Evolutionary conservation across 164 flowering plant species (phyloP), one percentile per base, ranked within the genome.

Genomic region (Tetracentron sinense): DNA sequence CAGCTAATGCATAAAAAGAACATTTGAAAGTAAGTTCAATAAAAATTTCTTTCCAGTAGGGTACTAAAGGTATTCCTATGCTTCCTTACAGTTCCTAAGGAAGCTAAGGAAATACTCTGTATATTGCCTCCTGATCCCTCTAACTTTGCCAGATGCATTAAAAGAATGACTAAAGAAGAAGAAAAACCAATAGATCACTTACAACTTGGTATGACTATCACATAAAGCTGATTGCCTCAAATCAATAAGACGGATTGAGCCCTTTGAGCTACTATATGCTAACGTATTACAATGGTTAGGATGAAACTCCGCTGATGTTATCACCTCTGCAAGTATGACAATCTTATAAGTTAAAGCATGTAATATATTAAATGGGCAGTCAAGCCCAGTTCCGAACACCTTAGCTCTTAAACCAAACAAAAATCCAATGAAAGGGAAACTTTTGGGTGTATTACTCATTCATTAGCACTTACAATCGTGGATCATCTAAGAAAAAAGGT

Each of bases 241-340:
- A 80, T 92, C 98, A 82, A 90, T 87, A 62, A 92, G 90, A 49
- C 97, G 96, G 56, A 92, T 86, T 61, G 97, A 90, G 56, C 98
- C 98, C 75, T 88, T 92, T 62, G 98, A 92, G 74, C 98, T 93
- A 81, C 97, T 93, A 74, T 93, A 90, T 51, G 98, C 98, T 77
- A 92, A 65, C 74, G 44, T 85, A 69, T 88, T 90, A 78, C 98
- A 92, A 68, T 92, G 98, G 29, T 79, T 82, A 31, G 98, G 98
- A 69, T 93, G 98, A 69, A 93, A 93, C 75, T 93, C 97, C 8
- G 98, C 98, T 64, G 97, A 90, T 65, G 98, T 92, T 65, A 92
- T 90, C 52, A 92, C 98, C 94, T 92, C 98, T 92, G 88, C 80
- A 81, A 72, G 49, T 38, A 68, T 29, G 58, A 65, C 38, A 10